These are phyloP conservation scores for Grosmannia clavigera DNA, from an alignment of 2,329 filamentous ascomycete species.

Conservation along the genomic window DNA sequence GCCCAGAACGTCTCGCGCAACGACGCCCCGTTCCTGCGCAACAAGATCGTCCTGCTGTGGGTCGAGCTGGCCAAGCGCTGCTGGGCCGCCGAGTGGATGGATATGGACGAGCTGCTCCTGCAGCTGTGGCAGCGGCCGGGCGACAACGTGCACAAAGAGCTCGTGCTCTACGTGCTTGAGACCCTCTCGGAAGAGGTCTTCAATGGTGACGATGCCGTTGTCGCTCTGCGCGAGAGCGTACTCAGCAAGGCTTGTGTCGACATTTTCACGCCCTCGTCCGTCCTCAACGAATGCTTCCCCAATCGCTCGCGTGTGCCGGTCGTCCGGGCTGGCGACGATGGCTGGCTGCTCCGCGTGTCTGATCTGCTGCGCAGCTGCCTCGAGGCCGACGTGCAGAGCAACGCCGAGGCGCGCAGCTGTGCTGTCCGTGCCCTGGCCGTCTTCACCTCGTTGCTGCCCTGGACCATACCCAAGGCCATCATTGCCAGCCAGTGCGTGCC, in stretches of 20 bases:
- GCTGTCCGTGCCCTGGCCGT: constrained; percentile 67
- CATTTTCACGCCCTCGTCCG: constrained; percentile 70
- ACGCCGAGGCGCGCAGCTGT: constrained; percentile 55
- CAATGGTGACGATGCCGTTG: constrained; percentile 76
- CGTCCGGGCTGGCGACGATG: constrained; percentile 67
- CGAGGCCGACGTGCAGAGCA: constrained; percentile 48
- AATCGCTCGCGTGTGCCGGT: constrained; percentile 55
- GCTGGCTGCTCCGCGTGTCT: constrained; percentile 73
- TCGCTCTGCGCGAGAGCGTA: constrained; percentile 68
- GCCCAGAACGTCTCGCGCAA: constrained; percentile 56
- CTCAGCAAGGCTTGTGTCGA: constrained; percentile 86
- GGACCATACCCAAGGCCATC: constrained; percentile 78
- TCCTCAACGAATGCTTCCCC: constrained; percentile 66
- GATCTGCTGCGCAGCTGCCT: constrained; percentile 64
- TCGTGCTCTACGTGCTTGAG: constrained; percentile 81
- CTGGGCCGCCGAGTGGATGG: constrained; percentile 87
- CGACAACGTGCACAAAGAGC: constrained; percentile 58
- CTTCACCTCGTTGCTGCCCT: constrained; percentile 67
- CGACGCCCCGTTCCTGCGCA: constrained; percentile 74
- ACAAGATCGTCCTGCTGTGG: constrained; percentile 92
- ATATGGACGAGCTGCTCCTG: constrained; percentile 80
- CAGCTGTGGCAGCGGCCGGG: constrained; percentile 66
- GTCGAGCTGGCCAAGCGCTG: constrained; percentile 85
- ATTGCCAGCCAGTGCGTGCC: constrained; percentile 57
- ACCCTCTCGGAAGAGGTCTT: constrained; percentile 91